These are phyloP conservation scores for Venturia asperata DNA, from an alignment of 2,329 filamentous ascomycete genomes.

Conservation along the genomic window DNA sequence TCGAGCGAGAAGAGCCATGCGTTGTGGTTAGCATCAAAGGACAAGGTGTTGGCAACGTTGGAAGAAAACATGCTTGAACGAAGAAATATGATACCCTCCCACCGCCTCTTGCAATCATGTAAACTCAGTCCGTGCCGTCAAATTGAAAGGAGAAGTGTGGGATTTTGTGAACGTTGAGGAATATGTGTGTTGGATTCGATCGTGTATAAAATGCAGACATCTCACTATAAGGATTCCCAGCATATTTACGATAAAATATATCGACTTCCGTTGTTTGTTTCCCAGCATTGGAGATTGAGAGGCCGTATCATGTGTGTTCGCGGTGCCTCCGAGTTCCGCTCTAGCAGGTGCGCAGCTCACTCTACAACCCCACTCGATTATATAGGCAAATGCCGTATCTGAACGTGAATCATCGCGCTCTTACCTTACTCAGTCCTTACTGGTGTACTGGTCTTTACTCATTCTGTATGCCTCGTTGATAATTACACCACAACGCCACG, in stretches of 20 bases:
- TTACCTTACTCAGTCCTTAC: too few relatives aligned
- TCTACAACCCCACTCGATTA: too few relatives aligned
- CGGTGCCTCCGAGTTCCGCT: background rate
- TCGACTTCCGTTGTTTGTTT: too few relatives aligned
- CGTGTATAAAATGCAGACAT: too few relatives aligned
- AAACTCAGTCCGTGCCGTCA: too few relatives aligned
- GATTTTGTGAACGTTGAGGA: too few relatives aligned
- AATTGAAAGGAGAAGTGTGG: too few relatives aligned
- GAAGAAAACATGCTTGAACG: slow-evolving; percentile 65
- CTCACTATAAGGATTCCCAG: too few relatives aligned
- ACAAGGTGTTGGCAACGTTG: slow-evolving; percentile 87
- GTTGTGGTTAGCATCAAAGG: slow-evolving; percentile 88
- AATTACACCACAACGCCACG: background rate
- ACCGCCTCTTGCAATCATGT: background rate
- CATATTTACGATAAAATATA: too few relatives aligned
- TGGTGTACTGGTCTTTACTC: too few relatives aligned
- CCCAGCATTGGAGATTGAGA: background rate
- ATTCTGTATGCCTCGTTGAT: background rate
- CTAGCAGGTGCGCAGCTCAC: background rate
- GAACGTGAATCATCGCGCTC: background rate
- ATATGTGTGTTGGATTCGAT: too few relatives aligned
- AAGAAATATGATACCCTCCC: background rate
- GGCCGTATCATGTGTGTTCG: background rate
- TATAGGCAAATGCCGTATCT: too few relatives aligned
- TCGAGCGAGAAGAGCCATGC: slow-evolving; percentile 53